phyloP scores from a whole-genome alignment of 768 basidiomycete genomes.

The Floccularia luteovirens region DNA sequence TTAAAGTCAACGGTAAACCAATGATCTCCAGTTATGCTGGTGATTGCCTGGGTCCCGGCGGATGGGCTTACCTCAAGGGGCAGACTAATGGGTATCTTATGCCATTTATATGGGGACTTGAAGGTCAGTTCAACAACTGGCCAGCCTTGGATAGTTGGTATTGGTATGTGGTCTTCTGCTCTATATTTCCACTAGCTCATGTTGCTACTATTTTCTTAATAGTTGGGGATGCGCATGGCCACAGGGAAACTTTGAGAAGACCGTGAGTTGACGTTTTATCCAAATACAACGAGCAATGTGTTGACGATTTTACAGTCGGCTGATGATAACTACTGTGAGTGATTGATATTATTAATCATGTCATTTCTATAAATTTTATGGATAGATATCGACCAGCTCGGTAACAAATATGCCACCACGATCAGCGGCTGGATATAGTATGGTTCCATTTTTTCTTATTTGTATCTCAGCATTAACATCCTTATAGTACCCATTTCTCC shows the following conservation, averaged over 20 bases:
- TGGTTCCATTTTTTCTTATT: conserved; percentile 9
- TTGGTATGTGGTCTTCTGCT: conserved; percentile 24
- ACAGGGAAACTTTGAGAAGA: conserved; percentile 33
- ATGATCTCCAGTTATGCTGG: conserved; percentile 59
- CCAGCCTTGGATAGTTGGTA: conserved; percentile 42
- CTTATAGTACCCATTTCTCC: conserved; percentile 38
- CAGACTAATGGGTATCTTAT: conserved; percentile 37
- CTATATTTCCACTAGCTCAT: background rate
- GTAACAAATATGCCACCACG: conserved; percentile 33
- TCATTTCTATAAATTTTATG: background rate
- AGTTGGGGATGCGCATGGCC: conserved; percentile 65
- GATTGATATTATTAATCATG: background rate
- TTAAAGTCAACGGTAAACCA: conserved; percentile 41
- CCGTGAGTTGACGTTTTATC: conserved; percentile 17
- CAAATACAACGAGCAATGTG: background rate
- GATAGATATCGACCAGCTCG: conserved; percentile 36
- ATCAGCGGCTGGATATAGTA: conserved; percentile 42
- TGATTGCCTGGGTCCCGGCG: conserved; percentile 47
- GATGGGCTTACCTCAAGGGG: conserved; percentile 39
- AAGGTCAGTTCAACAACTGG: conserved; percentile 37
- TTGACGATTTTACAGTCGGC: conserved; percentile 19
- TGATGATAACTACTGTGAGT: conserved; percentile 42
- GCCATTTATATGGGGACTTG: conserved; percentile 52
- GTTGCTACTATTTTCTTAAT: background rate
- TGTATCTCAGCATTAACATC: background rate